Evolutionary conservation across 2,329 filamentous ascomycete genomes (phyloP).

Genomic region (Colletotrichum coccodes): DNA sequence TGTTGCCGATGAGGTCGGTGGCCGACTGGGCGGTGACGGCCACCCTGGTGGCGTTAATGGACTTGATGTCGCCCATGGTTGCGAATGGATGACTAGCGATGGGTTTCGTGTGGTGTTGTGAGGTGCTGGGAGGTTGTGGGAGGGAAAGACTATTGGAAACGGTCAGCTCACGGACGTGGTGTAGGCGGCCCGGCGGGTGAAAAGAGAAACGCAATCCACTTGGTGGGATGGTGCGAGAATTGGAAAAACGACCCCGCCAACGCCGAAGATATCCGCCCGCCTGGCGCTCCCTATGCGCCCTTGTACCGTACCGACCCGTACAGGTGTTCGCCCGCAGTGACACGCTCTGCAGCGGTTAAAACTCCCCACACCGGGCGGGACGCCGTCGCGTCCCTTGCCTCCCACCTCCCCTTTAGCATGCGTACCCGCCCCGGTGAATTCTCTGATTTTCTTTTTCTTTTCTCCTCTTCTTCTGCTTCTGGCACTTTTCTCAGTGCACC

Average conservation of each 20-base stretch:
- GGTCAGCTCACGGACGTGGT: slow-evolving; percentile 8
- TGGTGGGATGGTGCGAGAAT: slow-evolving; percentile 31
- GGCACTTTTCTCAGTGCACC: neutral
- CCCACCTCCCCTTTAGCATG: neutral
- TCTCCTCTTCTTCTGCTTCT: neutral
- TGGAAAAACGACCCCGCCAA: slow-evolving; percentile 30
- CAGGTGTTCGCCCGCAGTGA: neutral
- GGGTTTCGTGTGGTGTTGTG: neutral
- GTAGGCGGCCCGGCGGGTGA: neutral
- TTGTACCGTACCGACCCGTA: neutral
- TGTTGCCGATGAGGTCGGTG: slow-evolving; percentile 92
- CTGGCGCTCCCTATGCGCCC: neutral
- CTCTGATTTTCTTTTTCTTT: neutral
- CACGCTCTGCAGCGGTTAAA: neutral
- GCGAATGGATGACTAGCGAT: neutral
- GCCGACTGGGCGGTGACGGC: slow-evolving; percentile 66
- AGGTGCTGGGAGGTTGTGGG: neutral
- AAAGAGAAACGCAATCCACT: slow-evolving; percentile 31
- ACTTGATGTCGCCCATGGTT: slow-evolving; percentile 33
- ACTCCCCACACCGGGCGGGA: neutral
- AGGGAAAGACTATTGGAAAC: neutral
- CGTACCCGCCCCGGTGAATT: neutral
- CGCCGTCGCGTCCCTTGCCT: neutral
- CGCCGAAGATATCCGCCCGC: slow-evolving; percentile 33
- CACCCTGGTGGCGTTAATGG: slow-evolving; percentile 27